Conservation (phyloP, 768 basidiomycete genomes). For the Tephrocybe sp. region DNA sequence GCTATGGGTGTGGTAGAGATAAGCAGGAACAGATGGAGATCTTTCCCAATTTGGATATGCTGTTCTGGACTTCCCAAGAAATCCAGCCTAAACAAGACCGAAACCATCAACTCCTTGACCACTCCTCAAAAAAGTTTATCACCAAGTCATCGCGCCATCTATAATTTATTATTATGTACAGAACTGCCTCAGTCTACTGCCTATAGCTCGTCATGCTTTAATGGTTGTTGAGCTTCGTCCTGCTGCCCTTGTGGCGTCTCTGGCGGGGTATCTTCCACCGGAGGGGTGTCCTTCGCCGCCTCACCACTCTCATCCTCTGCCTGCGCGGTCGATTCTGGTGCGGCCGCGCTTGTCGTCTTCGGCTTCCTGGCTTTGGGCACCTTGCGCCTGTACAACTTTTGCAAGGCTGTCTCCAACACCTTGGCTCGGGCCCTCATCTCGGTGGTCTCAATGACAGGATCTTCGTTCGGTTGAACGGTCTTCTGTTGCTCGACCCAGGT, state of each 20-base stretch:
- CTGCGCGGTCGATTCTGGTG: constrained; percentile 20
- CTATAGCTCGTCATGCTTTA: constrained; percentile 19
- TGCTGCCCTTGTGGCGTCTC: constrained; percentile 8
- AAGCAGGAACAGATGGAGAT: no score
- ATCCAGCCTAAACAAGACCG: no score
- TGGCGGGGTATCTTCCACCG: constrained; percentile 12
- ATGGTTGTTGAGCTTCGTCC: constrained; percentile 16
- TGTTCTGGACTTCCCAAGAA: no score
- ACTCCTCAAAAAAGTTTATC: no score
- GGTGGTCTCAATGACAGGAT: constrained; percentile 82
- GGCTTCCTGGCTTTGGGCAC: constrained; percentile 62
- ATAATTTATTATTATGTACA: neutral
- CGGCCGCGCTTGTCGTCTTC: constrained; percentile 32
- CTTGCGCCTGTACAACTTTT: constrained; percentile 68
- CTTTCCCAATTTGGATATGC: no score
- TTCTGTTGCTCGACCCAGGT: constrained; percentile 84
- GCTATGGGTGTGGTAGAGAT: no score
- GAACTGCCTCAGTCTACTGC: neutral
- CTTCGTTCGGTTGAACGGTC: constrained; percentile 65
- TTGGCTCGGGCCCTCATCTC: constrained; percentile 87
- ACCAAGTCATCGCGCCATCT: neutral
- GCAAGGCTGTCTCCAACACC: constrained; percentile 73
- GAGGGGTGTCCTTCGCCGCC: constrained; percentile 5
- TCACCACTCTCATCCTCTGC: constrained; percentile 10
- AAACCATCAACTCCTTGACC: no score